phyloP scores from a whole-genome alignment of 176 grass and related monocot species.

The Eragrostis nindensis region DNA sequence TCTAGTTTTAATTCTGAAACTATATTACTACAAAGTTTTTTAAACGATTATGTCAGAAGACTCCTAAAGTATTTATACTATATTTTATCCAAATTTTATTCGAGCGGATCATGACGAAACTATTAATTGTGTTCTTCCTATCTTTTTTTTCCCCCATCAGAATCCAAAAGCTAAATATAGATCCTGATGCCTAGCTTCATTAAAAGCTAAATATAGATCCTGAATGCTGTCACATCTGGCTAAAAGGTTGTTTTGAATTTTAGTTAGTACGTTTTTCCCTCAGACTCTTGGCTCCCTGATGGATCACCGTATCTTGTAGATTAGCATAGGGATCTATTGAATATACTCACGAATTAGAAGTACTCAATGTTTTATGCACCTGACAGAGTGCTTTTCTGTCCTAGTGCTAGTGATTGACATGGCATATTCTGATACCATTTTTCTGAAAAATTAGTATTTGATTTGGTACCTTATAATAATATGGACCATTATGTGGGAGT shows the following conservation, averaged over 20 bases:
- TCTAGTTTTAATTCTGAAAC: background rate
- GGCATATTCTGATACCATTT: background rate
- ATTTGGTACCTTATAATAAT: background rate
- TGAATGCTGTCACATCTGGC: background rate
- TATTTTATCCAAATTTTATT: background rate
- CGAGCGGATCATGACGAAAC: background rate
- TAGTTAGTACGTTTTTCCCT: background rate
- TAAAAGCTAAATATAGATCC: too few species aligned
- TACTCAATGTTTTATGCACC: background rate
- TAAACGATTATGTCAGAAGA: background rate
- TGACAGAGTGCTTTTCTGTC: background rate
- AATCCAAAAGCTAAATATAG: background rate
- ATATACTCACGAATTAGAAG: slow-evolving; percentile 18
- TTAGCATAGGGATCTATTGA: background rate
- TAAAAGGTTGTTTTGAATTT: background rate
- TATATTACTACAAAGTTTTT: slow-evolving; percentile 8
- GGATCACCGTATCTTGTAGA: slow-evolving; percentile 7
- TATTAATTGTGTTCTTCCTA: background rate
- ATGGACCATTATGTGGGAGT: background rate
- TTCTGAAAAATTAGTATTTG: background rate
- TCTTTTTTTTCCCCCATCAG: background rate
- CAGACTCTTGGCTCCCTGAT: background rate
- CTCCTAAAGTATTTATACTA: background rate
- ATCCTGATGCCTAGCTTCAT: background rate
- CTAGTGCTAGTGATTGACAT: background rate